Evolutionary conservation across 2,329 filamentous ascomycete species (phyloP), one percentile per base, ranked within the genome.

Genomic region (Diaporthe aspalathi): DNA sequence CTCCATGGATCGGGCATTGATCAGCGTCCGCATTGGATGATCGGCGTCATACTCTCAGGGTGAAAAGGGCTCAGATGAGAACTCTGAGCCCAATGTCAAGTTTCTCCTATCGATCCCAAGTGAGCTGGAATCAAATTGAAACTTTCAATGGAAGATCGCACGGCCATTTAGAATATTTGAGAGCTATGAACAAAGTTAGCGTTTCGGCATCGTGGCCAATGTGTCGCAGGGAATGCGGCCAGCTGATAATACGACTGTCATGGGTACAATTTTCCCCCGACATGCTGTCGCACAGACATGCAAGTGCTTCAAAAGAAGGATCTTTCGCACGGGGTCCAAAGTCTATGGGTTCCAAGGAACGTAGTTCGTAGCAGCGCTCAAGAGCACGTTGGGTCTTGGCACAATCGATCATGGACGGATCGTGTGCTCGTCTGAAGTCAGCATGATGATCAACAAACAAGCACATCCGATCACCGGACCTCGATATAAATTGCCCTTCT

Each of bases 11-110:
- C 45, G 29, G 60, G 60, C 29, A 65, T 12, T 20, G 60, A 65
- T 65, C 60, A n/a, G 60, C 60, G 45, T 38, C 45, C n/a, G 60
- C 60, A 50, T 65, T 35, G 60, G 60, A 65, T 16, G 60, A 65
- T 65, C 60, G 60, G 60, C 60, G 45, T 38, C 29, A 29, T 65
- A 27, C n/a, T 22, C 40, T 22, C 22, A 17, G 57, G 43, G 17
- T 38, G 35, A 45, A 27, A 24, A 11, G n/a, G 60, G n/a, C n/a
- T 38, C n/a, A 20, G 45, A 38, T 29, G 29, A n/a, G 29, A 22
- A 2, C 50, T 27, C n/a, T 50, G 7, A 11, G 32, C 14, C 14
- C 22, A n/a, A 47, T 20, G 29, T 17, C 60, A 65, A 22, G 29
- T 5, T 22, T 17, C 22, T 65, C 29, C 24, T 45, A 38, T n/a